Conservation (phyloP, 257 asterid species). For the Penstemon davidsonii region DNA sequence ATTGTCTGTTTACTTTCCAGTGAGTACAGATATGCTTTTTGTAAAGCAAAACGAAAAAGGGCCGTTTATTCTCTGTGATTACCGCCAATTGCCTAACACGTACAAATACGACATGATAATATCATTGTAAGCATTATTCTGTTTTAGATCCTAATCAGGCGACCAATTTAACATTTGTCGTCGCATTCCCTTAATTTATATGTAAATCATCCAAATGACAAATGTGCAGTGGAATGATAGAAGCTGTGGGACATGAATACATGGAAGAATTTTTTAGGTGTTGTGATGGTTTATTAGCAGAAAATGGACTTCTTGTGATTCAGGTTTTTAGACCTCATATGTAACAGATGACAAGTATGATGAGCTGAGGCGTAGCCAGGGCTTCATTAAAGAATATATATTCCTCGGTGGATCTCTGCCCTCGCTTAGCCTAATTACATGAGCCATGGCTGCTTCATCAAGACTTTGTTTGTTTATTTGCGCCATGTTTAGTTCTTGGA, state of each 20-base stretch:
- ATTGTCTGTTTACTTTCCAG: too few relatives aligned
- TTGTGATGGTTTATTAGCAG: constrained; percentile 48
- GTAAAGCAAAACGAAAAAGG: too few relatives aligned
- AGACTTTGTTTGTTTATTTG: constrained; percentile 33
- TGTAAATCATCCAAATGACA: not conserved
- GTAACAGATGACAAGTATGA: constrained; percentile 57
- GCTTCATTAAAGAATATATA: constrained; percentile 60
- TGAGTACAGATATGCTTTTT: too few relatives aligned
- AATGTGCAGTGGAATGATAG: constrained; percentile 56
- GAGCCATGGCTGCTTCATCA: constrained; percentile 54
- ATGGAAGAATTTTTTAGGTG: constrained; percentile 49
- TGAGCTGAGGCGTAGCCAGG: constrained; percentile 55
- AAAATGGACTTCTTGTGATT: constrained; percentile 48
- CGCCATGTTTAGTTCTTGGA: too few relatives aligned
- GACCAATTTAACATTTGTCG: not conserved
- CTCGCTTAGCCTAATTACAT: constrained; percentile 46
- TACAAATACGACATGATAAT: constrained; percentile 53
- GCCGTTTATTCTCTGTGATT: constrained; percentile 54
- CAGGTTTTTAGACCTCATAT: constrained; percentile 56
- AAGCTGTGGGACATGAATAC: constrained; percentile 61
- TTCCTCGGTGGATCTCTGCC: constrained; percentile 60
- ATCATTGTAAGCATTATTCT: constrained; percentile 45
- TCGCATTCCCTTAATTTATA: not conserved
- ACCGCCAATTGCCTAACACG: constrained; percentile 51
- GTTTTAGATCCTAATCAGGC: not conserved